phyloP scores from a whole-genome alignment of 441 rosid species.

The Corymbia calophylla region DNA sequence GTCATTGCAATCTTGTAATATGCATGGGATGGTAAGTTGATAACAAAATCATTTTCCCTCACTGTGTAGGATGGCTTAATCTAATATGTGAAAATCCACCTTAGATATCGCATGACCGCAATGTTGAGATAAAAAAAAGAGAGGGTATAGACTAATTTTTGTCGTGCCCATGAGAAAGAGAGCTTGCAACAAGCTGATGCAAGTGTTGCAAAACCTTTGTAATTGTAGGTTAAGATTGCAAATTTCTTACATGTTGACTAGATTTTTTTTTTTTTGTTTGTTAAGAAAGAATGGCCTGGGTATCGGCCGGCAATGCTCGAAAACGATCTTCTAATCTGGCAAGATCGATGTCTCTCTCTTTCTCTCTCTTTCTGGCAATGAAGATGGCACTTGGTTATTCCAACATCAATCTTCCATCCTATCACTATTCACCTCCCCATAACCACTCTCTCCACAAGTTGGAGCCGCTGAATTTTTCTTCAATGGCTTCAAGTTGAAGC shows the following conservation, averaged over 20 bases:
- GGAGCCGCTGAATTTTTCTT: constrained; percentile 47
- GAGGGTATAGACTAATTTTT: background rate
- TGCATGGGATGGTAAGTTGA: accelerated
- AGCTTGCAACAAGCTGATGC: background rate
- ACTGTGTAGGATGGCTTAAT: background rate
- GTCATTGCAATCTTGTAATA: background rate
- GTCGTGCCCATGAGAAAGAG: background rate
- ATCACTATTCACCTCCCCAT: background rate
- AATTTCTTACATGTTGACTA: background rate
- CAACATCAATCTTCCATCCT: background rate
- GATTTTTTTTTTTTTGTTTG: background rate
- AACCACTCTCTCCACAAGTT: background rate
- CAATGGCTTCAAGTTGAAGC: constrained; percentile 15
- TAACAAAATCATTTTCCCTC: accelerated
- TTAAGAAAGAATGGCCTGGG: background rate
- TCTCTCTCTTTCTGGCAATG: background rate
- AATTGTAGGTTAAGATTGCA: background rate
- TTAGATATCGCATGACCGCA: background rate
- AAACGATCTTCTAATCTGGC: background rate
- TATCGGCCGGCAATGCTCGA: background rate
- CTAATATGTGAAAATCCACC: background rate
- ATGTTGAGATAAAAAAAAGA: background rate
- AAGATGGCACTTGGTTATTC: background rate
- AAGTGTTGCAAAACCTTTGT: background rate
- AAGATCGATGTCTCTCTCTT: background rate